Evolutionary conservation across 1,139 yeast species (phyloP).

Genomic region (Kodamaea arcana): DNA sequence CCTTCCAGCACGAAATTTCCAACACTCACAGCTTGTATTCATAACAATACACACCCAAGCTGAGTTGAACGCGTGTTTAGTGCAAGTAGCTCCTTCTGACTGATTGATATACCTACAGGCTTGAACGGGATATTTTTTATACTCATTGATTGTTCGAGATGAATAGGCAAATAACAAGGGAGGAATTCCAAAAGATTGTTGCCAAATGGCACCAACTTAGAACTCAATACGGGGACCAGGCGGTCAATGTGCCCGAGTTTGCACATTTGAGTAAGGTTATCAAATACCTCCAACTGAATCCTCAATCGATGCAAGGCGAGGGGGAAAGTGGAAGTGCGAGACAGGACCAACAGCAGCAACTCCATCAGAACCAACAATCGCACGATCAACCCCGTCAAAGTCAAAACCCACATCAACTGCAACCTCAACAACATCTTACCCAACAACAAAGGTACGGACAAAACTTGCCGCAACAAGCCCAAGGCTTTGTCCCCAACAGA

Average conservation of each 20-base stretch:
- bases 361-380: slow-evolving; percentile 6
- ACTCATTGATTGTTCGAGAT: slow-evolving; percentile 3
- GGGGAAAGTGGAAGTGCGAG: slow-evolving; percentile 5
- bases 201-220: slow-evolving; percentile 63
- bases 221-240: slow-evolving; percentile 62
- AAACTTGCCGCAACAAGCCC: slow-evolving; percentile 13
- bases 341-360: slow-evolving; percentile 8
- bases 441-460: slow-evolving; percentile 11
- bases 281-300: slow-evolving; percentile 42
- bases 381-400: slow-evolving; percentile 9
- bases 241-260: slow-evolving; percentile 58
- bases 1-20: background rate
- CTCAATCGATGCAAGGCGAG: slow-evolving; percentile 12
- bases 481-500: slow-evolving; percentile 10
- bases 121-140: no score
- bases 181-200: slow-evolving; percentile 41
- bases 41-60: no score
- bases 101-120: no score
- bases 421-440: slow-evolving; percentile 11
- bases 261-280: slow-evolving; percentile 54
- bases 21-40: background rate
- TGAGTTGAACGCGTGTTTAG: no score
- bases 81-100: no score
- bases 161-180: slow-evolving; percentile 29
- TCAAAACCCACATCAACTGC: background rate